These are phyloP conservation scores for Cladosporium sp. DNA, from an alignment of 2,329 filamentous ascomycete species.

Conservation along the genomic window DNA sequence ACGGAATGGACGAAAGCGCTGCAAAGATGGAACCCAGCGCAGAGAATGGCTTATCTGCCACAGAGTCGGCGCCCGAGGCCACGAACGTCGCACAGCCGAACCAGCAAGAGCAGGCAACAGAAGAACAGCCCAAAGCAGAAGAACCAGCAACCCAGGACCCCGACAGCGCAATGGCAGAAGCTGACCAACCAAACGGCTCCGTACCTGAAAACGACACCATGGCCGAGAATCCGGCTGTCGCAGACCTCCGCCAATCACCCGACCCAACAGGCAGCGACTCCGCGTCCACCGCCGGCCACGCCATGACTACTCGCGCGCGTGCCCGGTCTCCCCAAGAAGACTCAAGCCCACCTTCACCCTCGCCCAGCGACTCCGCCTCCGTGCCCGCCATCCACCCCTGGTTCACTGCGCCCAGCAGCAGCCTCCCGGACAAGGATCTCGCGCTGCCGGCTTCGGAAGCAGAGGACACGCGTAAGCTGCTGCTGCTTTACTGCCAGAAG, in stretches of 20 bases:
- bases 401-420: conserved; percentile 59
- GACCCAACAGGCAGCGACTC: conserved; percentile 29
- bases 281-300: conserved; percentile 40
- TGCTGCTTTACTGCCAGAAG: conserved; percentile 75
- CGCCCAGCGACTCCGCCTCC: conserved; percentile 38
- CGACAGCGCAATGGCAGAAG: conserved; percentile 10
- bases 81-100: background rate
- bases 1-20: conserved; percentile 9
- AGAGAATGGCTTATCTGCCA: conserved; percentile 20
- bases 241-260: conserved; percentile 9
- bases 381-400: conserved; percentile 63
- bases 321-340: conserved; percentile 35
- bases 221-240: conserved; percentile 8
- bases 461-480: conserved; percentile 66
- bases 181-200: background rate
- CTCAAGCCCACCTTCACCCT: conserved; percentile 32
- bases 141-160: background rate
- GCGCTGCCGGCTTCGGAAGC: conserved; percentile 68
- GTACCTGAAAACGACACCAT: background rate
- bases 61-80: conserved; percentile 14
- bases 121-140: background rate
- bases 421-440: conserved; percentile 61
- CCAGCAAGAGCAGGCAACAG: background rate
- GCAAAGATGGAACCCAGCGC: conserved; percentile 8
- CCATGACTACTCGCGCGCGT: conserved; percentile 51